phyloP scores from a whole-genome alignment of 176 grass and related monocot genomes.

The Triticum turgidum region DNA sequence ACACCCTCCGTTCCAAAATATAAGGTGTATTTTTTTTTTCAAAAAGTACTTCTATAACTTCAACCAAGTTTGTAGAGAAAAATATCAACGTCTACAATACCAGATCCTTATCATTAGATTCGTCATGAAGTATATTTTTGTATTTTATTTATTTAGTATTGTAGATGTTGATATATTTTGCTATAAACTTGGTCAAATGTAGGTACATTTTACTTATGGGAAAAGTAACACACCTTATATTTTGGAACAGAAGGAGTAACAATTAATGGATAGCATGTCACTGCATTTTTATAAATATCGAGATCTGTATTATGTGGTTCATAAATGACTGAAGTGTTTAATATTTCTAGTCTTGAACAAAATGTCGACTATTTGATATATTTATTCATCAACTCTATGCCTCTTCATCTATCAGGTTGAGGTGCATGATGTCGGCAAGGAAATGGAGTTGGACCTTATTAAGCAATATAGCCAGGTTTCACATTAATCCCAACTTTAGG shows the following conservation, averaged over 20 bases:
- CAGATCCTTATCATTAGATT: not conserved
- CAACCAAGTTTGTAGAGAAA: not conserved
- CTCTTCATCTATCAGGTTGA: conserved; percentile 62
- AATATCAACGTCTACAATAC: not conserved
- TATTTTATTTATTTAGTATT: not conserved
- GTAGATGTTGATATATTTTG: not conserved
- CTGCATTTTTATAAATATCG: not conserved
- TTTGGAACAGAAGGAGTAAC: not conserved
- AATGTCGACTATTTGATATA: not conserved
- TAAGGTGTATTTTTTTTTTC: not conserved
- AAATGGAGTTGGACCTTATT: conserved; percentile 99
- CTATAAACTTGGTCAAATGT: not conserved
- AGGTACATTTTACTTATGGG: not conserved
- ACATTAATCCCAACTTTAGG: not conserved
- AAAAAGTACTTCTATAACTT: not conserved
- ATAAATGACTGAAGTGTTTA: not conserved
- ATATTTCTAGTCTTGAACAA: not conserved
- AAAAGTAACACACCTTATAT: not conserved
- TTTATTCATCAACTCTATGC: conserved; percentile 8
- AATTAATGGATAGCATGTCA: not conserved
- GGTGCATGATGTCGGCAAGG: conserved; percentile 98
- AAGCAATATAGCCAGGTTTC: conserved; percentile 98
- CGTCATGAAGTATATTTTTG: not conserved
- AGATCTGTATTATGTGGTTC: conserved; percentile 2
- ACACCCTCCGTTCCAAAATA: no score